Conservation (phyloP, 1,284 basidiomycete species). For the Apiotrichum laibachii region DNA sequence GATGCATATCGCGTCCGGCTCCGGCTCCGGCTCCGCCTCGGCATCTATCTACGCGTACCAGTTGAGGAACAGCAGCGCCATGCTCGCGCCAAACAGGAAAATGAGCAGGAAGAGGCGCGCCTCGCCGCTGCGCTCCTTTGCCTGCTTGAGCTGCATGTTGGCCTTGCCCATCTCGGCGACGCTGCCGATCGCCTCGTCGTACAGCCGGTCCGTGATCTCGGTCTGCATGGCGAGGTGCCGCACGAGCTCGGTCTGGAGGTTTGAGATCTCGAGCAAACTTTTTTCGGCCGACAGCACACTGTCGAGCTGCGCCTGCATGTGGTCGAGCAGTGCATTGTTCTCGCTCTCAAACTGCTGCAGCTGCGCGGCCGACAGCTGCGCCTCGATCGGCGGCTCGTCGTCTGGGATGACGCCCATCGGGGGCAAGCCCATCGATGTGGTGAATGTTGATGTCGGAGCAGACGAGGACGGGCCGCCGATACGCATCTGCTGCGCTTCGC, state of each 20-base stretch:
- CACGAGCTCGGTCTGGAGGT: conserved; percentile 58
- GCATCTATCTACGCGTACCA: conserved; percentile 47
- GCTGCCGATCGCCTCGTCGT: conserved; percentile 57
- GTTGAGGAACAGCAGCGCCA: conserved; percentile 57
- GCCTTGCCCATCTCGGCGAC: conserved; percentile 55
- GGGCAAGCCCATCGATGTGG: background rate
- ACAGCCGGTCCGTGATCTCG: conserved; percentile 56
- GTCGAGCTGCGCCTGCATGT: conserved; percentile 54
- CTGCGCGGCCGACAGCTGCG: conserved; percentile 50
- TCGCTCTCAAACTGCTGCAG: conserved; percentile 58
- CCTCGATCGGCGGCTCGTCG: conserved; percentile 40
- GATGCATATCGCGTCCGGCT: background rate
- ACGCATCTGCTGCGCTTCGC: conserved; percentile 29
- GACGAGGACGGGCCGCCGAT: background rate
- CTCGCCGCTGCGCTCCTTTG: conserved; percentile 55
- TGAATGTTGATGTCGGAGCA: background rate
- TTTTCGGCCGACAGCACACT: conserved; percentile 56
- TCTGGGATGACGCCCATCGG: conserved; percentile 22
- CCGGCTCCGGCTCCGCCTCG: no score
- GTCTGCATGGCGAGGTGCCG: conserved; percentile 57
- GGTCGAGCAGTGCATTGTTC: conserved; percentile 54
- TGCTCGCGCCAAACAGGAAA: conserved; percentile 56
- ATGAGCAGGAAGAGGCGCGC: conserved; percentile 55
- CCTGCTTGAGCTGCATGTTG: conserved; percentile 57
- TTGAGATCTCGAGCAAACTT: conserved; percentile 56